These are phyloP conservation scores for Meripilus lineatus DNA, from an alignment of 1,284 basidiomycete genomes.

Conservation along the genomic window DNA sequence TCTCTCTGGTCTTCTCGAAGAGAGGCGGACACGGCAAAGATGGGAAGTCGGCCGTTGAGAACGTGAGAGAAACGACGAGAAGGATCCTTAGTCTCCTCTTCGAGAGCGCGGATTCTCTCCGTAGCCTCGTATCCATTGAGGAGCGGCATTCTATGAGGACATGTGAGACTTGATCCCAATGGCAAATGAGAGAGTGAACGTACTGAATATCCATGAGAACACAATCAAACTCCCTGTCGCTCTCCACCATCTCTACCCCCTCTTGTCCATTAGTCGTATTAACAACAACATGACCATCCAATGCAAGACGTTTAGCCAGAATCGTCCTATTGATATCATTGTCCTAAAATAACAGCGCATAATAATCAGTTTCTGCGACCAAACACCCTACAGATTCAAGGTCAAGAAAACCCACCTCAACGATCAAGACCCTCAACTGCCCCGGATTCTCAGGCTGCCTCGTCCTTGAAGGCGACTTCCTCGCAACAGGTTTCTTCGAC, in stretches of 20 bases:
- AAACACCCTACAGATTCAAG: not conserved
- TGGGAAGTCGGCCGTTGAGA: slow-evolving; percentile 72
- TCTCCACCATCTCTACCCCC: slow-evolving; percentile 56
- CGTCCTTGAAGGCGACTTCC: not conserved
- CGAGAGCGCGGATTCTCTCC: slow-evolving; percentile 60
- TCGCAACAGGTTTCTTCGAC: no score
- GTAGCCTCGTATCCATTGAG: slow-evolving; percentile 77
- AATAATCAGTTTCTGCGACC: not conserved
- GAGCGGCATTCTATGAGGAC: slow-evolving; percentile 67
- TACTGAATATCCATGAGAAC: slow-evolving; percentile 86
- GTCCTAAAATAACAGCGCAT: slow-evolving; percentile 39
- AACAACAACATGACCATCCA: slow-evolving; percentile 66
- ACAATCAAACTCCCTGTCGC: slow-evolving; percentile 66
- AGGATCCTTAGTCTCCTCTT: slow-evolving; percentile 27
- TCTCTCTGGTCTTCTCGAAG: slow-evolving; percentile 59
- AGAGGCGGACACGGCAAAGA: slow-evolving; percentile 83
- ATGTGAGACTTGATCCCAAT: not conserved
- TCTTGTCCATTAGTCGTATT: slow-evolving; percentile 78
- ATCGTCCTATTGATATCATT: slow-evolving; percentile 77
- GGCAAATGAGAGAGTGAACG: slow-evolving; percentile 21
- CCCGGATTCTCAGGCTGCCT: slow-evolving; percentile 5
- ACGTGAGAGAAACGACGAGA: slow-evolving; percentile 37
- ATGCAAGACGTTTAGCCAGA: slow-evolving; percentile 62
- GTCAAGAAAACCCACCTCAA: slow-evolving; percentile 47
- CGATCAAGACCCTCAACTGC: slow-evolving; percentile 60